Conservation (phyloP, 495 filamentous ascomycete species). For the Podospora didyma region DNA sequence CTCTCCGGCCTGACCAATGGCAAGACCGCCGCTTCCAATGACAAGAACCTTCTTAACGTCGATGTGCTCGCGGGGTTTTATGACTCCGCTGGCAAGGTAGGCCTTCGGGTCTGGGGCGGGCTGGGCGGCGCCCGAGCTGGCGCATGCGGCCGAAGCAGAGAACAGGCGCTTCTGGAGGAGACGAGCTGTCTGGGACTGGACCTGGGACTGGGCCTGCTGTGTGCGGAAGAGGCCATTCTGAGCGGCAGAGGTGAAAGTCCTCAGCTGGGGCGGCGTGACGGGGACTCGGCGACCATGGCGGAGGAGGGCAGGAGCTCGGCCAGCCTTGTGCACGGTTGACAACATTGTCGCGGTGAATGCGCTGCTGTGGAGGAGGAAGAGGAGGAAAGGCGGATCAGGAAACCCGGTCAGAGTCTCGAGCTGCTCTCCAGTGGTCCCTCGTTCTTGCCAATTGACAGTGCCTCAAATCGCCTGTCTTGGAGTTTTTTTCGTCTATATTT, state of each 20-base stretch:
- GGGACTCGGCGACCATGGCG: conserved; percentile 46
- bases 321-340: conserved; percentile 41
- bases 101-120: conserved; percentile 78
- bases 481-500: conserved; percentile 5
- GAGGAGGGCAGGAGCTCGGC: conserved; percentile 45
- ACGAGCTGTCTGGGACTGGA: conserved; percentile 20
- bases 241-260: conserved; percentile 31
- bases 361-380: neutral
- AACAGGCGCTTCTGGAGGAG: conserved; percentile 38
- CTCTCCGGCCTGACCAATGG: conserved; percentile 97
- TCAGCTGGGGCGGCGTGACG: conserved; percentile 26
- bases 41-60: conserved; percentile 99
- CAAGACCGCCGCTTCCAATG: conserved; percentile 90
- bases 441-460: conserved; percentile 20
- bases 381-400: conserved; percentile 3
- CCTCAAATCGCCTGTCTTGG: conserved; percentile 13
- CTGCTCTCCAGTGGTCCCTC: conserved; percentile 12
- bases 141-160: conserved; percentile 30
- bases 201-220: conserved; percentile 8
- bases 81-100: conserved; percentile 80
- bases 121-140: conserved; percentile 40
- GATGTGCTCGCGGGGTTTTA: conserved; percentile 70
- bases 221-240: conserved; percentile 29
- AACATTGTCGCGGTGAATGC: conserved; percentile 24
- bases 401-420: conserved; percentile 8